Percentiles rank a stretch among this genome's conserved stretches.
phyloP scores from a whole-genome alignment of 352 stramenopile genomes.

The Globisporangium splendens region DNA sequence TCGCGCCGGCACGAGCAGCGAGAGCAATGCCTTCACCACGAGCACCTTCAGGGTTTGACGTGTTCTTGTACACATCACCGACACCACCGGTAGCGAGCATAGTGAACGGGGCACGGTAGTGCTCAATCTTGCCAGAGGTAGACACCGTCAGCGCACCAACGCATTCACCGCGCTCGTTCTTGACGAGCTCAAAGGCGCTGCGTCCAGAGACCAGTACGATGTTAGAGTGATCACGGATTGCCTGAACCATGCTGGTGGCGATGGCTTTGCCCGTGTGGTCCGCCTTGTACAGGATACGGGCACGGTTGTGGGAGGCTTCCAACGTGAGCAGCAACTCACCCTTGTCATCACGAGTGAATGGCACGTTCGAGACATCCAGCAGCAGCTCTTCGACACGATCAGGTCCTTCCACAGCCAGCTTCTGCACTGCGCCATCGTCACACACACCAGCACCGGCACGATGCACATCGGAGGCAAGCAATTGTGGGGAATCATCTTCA shows the following conservation, averaged over 20 bases:
- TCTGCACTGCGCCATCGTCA: conserved; percentile 88
- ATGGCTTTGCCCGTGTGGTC: conserved; percentile 94
- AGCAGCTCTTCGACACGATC: conserved; percentile 88
- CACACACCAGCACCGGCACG: conserved; percentile 88
- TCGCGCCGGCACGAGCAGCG: conserved; percentile 67
- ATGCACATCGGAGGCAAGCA: conserved; percentile 90
- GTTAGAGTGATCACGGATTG: conserved; percentile 80
- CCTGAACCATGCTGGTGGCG: conserved; percentile 85
- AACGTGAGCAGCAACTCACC: conserved; percentile 75
- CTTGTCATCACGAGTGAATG: conserved; percentile 80
- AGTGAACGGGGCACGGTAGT: conserved; percentile 78
- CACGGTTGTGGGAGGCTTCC: conserved; percentile 91
- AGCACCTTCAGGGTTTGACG: conserved; percentile 89
- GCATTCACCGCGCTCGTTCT: conserved; percentile 53
- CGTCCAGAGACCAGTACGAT: conserved; percentile 73
- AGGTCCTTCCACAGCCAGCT: conserved; percentile 90
- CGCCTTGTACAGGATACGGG: conserved; percentile 92
- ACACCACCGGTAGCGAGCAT: conserved; percentile 92
- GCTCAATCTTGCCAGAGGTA: conserved; percentile 44
- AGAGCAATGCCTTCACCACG: conserved; percentile 74
- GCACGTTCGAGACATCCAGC: conserved; percentile 82
- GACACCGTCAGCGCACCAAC: conserved; percentile 74
- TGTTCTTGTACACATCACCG: conserved; percentile 93
- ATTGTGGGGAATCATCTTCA: conserved; percentile 77
- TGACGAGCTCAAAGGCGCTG: conserved; percentile 76